A percentile compares a stretch with the other conserved stretches of the same genome.
Conservation (phyloP, 2,329 filamentous ascomycete species). For the Huntiella bhutanensis region DNA sequence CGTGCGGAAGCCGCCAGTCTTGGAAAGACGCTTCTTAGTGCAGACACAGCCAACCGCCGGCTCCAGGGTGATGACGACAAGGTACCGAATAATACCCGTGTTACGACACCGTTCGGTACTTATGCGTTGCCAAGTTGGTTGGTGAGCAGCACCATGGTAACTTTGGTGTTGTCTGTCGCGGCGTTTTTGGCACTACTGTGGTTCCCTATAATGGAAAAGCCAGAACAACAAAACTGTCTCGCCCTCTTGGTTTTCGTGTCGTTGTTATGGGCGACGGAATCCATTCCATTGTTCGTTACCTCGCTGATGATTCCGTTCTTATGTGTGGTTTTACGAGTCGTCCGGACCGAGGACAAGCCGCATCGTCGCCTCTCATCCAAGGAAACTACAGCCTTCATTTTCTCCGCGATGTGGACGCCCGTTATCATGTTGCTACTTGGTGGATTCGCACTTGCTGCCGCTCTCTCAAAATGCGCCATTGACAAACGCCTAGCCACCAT, state of each 20-base stretch:
- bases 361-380: conserved; percentile 58
- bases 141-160: conserved; percentile 62
- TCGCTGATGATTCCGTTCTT: conserved; percentile 87
- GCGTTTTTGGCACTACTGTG: conserved; percentile 19
- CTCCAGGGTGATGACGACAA: conserved; percentile 72
- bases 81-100: conserved; percentile 40
- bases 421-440: conserved; percentile 96
- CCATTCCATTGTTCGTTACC: conserved; percentile 92
- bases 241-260: conserved; percentile 88
- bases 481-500: conserved; percentile 95
- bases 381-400: conserved; percentile 65
- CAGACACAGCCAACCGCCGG: conserved; percentile 46
- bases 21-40: conserved; percentile 65
- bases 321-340: conserved; percentile 68
- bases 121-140: conserved; percentile 66
- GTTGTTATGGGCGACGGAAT: conserved; percentile 92
- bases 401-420: conserved; percentile 95
- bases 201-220: conserved; percentile 74
- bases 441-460: conserved; percentile 88
- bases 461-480: conserved; percentile 90
- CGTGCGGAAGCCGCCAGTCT: conserved; percentile 88
- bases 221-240: conserved; percentile 89
- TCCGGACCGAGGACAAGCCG: conserved; percentile 52
- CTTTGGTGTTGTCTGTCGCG: conserved; percentile 48
- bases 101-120: conserved; percentile 62